These are phyloP conservation scores for Staphylotrichum longicolle DNA, from an alignment of 495 filamentous ascomycete species.

Conservation along the genomic window DNA sequence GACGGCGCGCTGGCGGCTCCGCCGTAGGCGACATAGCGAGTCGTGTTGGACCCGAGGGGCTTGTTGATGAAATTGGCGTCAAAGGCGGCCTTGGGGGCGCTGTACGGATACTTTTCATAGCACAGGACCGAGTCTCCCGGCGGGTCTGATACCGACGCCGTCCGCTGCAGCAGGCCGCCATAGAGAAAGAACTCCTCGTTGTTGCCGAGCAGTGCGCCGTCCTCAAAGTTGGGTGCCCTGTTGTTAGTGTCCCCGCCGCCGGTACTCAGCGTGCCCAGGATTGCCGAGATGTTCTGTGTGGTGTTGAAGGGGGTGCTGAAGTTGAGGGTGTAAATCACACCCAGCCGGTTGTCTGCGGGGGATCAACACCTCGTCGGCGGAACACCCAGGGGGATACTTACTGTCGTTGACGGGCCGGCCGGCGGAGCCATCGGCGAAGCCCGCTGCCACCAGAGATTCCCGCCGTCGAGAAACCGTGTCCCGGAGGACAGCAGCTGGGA, in stretches of 20 bases:
- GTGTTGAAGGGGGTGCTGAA: slow-evolving; percentile 59
- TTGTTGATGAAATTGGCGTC: slow-evolving; percentile 38
- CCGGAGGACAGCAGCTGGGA: slow-evolving; percentile 57
- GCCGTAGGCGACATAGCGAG: slow-evolving; percentile 63
- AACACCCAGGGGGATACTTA: slow-evolving; percentile 26
- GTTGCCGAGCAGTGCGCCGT: slow-evolving; percentile 67
- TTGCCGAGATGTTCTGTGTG: slow-evolving; percentile 49
- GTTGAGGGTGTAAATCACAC: slow-evolving; percentile 54
- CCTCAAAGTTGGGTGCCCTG: slow-evolving; percentile 56
- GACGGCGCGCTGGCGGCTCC: slow-evolving; percentile 63
- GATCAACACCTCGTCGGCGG: background rate
- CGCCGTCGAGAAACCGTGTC: slow-evolving; percentile 72
- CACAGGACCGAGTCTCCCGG: slow-evolving; percentile 38
- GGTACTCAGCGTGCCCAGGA: slow-evolving; percentile 46
- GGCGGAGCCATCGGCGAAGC: slow-evolving; percentile 40
- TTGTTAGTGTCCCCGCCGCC: slow-evolving; percentile 50
- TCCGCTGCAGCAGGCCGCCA: slow-evolving; percentile 42
- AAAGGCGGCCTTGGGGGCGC: slow-evolving; percentile 39
- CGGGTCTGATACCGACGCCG: slow-evolving; percentile 31
- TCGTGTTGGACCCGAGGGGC: slow-evolving; percentile 47
- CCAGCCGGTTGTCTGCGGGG: slow-evolving; percentile 44
- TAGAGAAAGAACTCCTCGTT: slow-evolving; percentile 58
- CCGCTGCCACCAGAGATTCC: slow-evolving; percentile 50
- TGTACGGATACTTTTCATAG: slow-evolving; percentile 56
- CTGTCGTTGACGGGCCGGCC: slow-evolving; percentile 29